Evolutionary conservation across 768 basidiomycete species (phyloP), one percentile per base, ranked within the genome.

Genomic region (Lactifluus pinguis): DNA sequence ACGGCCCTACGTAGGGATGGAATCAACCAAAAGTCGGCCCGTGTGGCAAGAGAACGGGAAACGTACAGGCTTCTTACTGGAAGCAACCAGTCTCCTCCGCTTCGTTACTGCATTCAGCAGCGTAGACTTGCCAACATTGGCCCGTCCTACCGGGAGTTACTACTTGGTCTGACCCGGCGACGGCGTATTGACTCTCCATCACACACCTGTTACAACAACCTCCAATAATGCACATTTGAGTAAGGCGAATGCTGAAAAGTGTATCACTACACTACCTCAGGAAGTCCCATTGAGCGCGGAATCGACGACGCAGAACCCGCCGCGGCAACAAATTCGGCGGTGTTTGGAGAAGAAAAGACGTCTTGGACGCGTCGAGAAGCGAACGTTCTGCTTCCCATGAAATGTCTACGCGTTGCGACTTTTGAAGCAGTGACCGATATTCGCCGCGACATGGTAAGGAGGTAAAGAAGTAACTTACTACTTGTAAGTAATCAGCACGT

Each of bases 121-220:
- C 4, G 84, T 80, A 1, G 87, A 89, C 70, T 91, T 91, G 30
- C 89, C 89, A 25, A 77, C 83, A 67, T 91, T 91, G 3, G 89
- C 87, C 61, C 89, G 83, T 19, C 89, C 89, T 87, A 60, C 41
- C 25, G 19, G 15, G 30, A 42, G 10, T 47, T 29, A 7, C 51
- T 57, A 7, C 51, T 57, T 51, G 49, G 60, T 30, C 15, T 45
- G 6, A 42, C n/a, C 39, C 15, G 49, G 45, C 55, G 32, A 49
- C 34, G 29, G 58, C 15, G 34, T 55, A 53, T 63, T 36, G 39
- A n/a, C 30, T 30, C 6, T 17, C 49, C 32, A 53, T n/a, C 5
- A 39, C 62, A 3, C 25, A 66, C 65, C 65, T 65, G 60, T 65
- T 41, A 66, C 65, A 19, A 66, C 42, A 21, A 66, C 58, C 65